phyloP scores from a whole-genome alignment of 805 yeast species.

The Candida hispaniensis region DNA sequence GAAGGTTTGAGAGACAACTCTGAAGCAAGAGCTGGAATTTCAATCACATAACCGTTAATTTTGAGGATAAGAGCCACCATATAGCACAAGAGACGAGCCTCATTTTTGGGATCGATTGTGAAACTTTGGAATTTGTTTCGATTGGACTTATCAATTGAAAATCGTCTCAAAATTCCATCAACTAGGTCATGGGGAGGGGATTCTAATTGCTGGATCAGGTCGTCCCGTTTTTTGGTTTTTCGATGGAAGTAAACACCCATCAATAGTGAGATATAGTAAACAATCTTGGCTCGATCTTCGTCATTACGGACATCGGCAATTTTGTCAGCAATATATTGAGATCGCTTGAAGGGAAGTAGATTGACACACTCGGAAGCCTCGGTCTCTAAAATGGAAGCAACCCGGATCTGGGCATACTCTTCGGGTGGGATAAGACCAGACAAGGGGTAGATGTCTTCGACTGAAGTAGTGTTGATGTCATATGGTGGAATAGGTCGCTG shows the following conservation, averaged over 20 bases:
- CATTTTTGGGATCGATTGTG: conserved; percentile 75
- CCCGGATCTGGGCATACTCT: conserved; percentile 55
- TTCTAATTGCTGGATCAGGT: conserved; percentile 44
- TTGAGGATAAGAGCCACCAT: conserved; percentile 63
- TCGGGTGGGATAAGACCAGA: conserved; percentile 55
- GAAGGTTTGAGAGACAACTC: conserved; percentile 77
- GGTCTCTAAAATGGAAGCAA: conserved; percentile 44
- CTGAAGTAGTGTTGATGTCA: conserved; percentile 66
- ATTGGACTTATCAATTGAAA: conserved; percentile 50
- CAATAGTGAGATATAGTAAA: conserved; percentile 72
- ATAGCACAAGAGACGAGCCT: conserved; percentile 76
- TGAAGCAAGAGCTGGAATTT: conserved; percentile 69
- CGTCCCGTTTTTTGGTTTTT: conserved; percentile 48
- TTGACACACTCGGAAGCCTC: conserved; percentile 42
- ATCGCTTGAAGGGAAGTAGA: conserved; percentile 50
- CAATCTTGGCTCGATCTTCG: conserved; percentile 43
- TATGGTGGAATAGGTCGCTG: conserved; percentile 80
- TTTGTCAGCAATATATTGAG: conserved; percentile 44
- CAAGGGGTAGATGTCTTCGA: conserved; percentile 73
- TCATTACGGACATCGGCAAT: conserved; percentile 21
- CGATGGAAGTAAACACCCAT: conserved; percentile 71
- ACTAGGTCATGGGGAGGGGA: conserved; percentile 66
- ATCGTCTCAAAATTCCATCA: conserved; percentile 60
- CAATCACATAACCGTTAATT: conserved; percentile 63
- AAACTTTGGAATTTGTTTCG: conserved; percentile 66